phyloP scores from a whole-genome alignment of 2,329 filamentous ascomycete genomes.

The Metarhizium robertsii region DNA sequence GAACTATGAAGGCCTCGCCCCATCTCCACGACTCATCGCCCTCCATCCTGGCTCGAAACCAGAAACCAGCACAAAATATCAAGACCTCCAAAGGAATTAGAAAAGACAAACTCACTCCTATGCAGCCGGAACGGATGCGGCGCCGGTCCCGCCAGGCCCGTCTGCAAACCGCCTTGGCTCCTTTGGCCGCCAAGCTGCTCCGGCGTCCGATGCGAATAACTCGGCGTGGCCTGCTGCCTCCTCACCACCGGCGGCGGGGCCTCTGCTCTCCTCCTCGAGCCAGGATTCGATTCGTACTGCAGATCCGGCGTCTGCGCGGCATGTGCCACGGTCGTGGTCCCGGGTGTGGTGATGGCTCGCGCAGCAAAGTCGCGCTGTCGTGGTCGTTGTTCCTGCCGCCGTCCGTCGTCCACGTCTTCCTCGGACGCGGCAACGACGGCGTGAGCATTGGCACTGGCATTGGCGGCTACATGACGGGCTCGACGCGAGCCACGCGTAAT shows the following conservation, averaged over 20 bases:
- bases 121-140: conserved; percentile 28
- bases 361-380: not conserved
- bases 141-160: conserved; percentile 14
- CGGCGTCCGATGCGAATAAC: conserved; percentile 11
- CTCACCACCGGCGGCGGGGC: not conserved
- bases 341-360: not conserved
- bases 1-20: too few species aligned
- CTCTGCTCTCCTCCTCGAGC: not conserved
- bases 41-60: not conserved
- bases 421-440: not conserved
- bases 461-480: conserved; percentile 19
- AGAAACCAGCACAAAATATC: not conserved
- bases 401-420: not conserved
- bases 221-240: conserved; percentile 8
- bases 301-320: conserved; percentile 1
- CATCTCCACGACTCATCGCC: too few species aligned
- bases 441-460: conserved; percentile 1
- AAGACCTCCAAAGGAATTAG: not conserved
- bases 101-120: conserved; percentile 20
- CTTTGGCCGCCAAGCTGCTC: conserved; percentile 4
- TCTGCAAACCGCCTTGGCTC: conserved; percentile 8
- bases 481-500: conserved; percentile 20
- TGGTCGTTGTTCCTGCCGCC: not conserved
- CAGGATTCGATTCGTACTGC: not conserved
- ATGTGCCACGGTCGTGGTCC: not conserved